These are phyloP conservation scores for Suhomyces choctaworum DNA, from an alignment of 1,139 yeast species.

Conservation along the genomic window DNA sequence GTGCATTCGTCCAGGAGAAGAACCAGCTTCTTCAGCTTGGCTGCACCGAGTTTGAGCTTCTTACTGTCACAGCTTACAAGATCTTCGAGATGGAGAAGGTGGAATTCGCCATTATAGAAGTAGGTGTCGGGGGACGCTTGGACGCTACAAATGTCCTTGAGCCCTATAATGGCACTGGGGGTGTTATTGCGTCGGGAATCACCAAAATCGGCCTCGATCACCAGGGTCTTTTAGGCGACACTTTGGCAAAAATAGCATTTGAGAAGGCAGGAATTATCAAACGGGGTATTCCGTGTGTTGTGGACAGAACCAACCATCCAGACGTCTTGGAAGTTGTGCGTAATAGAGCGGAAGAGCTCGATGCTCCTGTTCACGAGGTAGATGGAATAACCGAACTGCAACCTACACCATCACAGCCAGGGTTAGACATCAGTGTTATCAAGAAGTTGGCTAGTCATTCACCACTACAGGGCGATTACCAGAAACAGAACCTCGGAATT, in stretches of 20 bases:
- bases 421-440: constrained; percentile 16
- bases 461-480: constrained; percentile 73
- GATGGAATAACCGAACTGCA: constrained; percentile 11
- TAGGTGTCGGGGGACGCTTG: constrained; percentile 83
- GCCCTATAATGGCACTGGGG: constrained; percentile 30
- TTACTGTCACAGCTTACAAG: constrained; percentile 81
- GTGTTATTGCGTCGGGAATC: constrained; percentile 68
- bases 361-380: constrained; percentile 23
- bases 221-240: constrained; percentile 68
- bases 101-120: constrained; percentile 78
- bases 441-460: constrained; percentile 25
- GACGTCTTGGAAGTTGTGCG: constrained; percentile 50
- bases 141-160: constrained; percentile 78
- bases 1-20: constrained; percentile 34
- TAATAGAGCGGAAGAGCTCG: constrained; percentile 19
- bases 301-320: constrained; percentile 65
- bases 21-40: constrained; percentile 45
- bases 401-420: constrained; percentile 1
- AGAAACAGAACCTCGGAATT: constrained; percentile 64
- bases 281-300: constrained; percentile 57
- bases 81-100: constrained; percentile 62
- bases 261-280: constrained; percentile 89
- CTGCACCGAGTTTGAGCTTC: constrained; percentile 84
- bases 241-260: constrained; percentile 60
- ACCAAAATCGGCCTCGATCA: constrained; percentile 88